Conservation (phyloP, 176 grass and related monocot species). For the Lolium multiflorum region DNA sequence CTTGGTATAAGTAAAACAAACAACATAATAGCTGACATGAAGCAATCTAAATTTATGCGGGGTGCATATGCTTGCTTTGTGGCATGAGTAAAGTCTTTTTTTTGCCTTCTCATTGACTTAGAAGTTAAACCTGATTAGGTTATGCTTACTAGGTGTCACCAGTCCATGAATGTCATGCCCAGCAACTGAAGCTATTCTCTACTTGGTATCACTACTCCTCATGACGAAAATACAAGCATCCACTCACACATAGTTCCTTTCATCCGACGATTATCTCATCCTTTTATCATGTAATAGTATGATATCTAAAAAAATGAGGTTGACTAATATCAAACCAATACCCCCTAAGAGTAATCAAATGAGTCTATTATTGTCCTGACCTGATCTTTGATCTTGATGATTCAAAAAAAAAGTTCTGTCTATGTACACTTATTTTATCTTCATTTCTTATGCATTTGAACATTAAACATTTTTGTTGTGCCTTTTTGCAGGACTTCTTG, state of each 20-base stretch:
- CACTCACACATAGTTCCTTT: background rate
- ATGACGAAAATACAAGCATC: background rate
- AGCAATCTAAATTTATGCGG: background rate
- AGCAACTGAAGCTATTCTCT: background rate
- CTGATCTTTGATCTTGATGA: background rate
- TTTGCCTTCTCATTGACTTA: constrained; percentile 1
- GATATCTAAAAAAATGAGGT: background rate
- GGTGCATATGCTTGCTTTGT: constrained; percentile 24
- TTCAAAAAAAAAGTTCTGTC: background rate
- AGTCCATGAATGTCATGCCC: constrained; percentile 12
- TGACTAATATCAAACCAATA: background rate
- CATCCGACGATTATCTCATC: background rate
- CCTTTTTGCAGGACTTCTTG: constrained; percentile 62
- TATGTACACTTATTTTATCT: background rate
- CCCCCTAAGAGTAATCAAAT: background rate
- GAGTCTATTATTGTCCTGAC: background rate
- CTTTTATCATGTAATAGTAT: background rate
- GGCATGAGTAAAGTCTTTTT: background rate
- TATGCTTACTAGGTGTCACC: background rate
- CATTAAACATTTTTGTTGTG: background rate
- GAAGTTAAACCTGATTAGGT: background rate
- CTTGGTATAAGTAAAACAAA: background rate
- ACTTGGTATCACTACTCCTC: background rate
- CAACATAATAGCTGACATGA: background rate
- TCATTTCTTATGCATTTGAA: background rate